Base-by-base conservation (phyloP, 805 yeast species). In the Diddensiella transvaalensis region DNA sequence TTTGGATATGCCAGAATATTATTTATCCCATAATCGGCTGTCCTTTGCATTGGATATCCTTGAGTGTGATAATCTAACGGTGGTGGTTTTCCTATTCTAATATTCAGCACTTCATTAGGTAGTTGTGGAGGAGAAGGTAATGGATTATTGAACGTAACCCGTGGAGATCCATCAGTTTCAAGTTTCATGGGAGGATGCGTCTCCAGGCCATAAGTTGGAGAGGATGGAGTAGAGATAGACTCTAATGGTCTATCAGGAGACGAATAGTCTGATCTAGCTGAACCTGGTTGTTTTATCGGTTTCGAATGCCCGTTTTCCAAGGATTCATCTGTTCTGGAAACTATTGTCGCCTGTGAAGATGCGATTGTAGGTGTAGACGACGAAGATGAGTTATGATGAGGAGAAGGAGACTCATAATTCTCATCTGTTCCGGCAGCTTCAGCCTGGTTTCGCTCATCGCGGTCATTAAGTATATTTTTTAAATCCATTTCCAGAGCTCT, bases 391-490 rank as follows among this genome's bases (percentile, higher is more conserved):
- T 15, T 22, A 8, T 26, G 32, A 26, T 8, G 32, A 8, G 32
- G 13, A 8, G 13, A 26, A 8, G 32, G 32, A 13, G 11, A 8
- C 11, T 26, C 32, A 8, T 26, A 8, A 26, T 26, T 26, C 13
- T 26, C 32, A 13, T 13, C 13, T 8, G 32, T 26, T 15, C 18
- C 39, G 53, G 51, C 68, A 65, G 2, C 45, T 47, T 46, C 53
- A 63, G 41, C 8, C 21, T 55, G 57, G 42, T 60, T 55, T 17
- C 33, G 29, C 33, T 18, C 36, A 23, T 43, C 47, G 4, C 29
- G 42, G 19, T 41, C 26, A 30, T 47, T 47, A 17, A 47, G 50
- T 23, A 47, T 47, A 17, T n/a, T 47, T 13, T 30, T 30, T 11
- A 47, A 36, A 17, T 47, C 50, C 50, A 47, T 47, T 19, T 42